phyloP scores from a whole-genome alignment of 228 moss, liverwort and hornwort genomes.

The Sphagnum fallax region DNA sequence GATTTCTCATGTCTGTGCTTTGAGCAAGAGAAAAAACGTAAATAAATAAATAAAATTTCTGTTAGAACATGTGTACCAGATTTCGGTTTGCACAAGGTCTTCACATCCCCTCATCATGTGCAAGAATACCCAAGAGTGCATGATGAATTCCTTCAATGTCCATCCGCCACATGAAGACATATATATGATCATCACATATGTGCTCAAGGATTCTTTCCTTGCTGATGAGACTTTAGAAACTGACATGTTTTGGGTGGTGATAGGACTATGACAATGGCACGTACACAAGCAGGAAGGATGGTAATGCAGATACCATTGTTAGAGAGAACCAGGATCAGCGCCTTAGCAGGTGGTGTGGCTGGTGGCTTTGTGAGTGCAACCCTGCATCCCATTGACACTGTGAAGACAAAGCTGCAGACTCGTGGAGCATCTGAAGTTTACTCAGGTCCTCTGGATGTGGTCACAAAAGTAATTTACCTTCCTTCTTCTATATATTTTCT shows the following conservation, averaged over 20 bases:
- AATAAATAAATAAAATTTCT: no score
- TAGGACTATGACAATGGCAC: slow-evolving; percentile 33
- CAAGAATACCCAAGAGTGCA: neutral
- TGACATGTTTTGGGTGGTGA: neutral
- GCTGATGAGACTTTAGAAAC: neutral
- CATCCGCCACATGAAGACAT: neutral
- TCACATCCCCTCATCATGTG: no score
- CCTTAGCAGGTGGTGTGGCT: slow-evolving; percentile 80
- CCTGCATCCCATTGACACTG: slow-evolving; percentile 73
- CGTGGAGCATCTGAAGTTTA: slow-evolving; percentile 66
- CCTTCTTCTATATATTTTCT: neutral
- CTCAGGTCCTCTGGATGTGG: slow-evolving; percentile 68
- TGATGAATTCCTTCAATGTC: neutral
- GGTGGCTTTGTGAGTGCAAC: slow-evolving; percentile 75
- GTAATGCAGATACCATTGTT: slow-evolving; percentile 45
- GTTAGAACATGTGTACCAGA: no score
- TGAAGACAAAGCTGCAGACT: slow-evolving; percentile 80
- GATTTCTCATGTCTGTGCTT: neutral
- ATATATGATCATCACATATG: neutral
- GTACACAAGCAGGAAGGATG: slow-evolving; percentile 31
- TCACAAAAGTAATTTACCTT: slow-evolving; percentile 37
- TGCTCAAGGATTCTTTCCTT: neutral
- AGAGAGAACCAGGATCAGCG: slow-evolving; percentile 72
- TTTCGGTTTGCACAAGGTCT: no score
- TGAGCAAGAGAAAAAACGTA: neutral